phyloP scores from a whole-genome alignment of 108 stramenopile genomes.

The Aureococcus anophagefferens region DNA sequence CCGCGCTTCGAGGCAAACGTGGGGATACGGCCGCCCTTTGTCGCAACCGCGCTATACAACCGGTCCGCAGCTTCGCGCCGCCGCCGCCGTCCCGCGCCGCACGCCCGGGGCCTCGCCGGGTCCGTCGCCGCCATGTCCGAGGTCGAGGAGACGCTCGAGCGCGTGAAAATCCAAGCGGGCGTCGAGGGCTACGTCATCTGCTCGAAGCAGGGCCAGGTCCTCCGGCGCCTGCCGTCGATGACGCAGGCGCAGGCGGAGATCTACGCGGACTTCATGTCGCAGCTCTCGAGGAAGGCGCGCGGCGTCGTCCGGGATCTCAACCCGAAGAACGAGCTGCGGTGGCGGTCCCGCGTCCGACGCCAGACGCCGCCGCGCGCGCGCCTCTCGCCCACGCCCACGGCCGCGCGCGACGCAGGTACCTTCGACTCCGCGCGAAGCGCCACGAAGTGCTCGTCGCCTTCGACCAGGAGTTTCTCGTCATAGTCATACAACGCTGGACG shows the following conservation, averaged over 20 bases:
- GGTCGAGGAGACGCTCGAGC: conserved; percentile 66
- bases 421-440: conserved; percentile 53
- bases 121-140: conserved; percentile 18
- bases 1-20: too few relatives aligned
- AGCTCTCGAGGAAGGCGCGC: conserved; percentile 37
- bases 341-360: too few relatives aligned
- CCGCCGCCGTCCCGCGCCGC: too few relatives aligned
- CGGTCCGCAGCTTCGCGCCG: too few relatives aligned
- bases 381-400: too few relatives aligned
- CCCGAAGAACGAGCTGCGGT: conserved; percentile 59
- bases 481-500: conserved; percentile 62
- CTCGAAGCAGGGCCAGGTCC: conserved; percentile 54
- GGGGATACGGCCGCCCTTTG: too few relatives aligned
- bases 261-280: conserved; percentile 52
- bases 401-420: too few relatives aligned
- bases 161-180: conserved; percentile 55
- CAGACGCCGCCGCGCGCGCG: too few relatives aligned
- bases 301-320: conserved; percentile 59
- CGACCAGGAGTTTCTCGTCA: conserved; percentile 52
- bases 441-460: conserved; percentile 64
- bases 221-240: conserved; percentile 54
- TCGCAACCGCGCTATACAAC: too few relatives aligned
- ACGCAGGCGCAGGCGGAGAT: conserved; percentile 49
- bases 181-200: conserved; percentile 68
- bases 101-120: too few relatives aligned